phyloP scores from a whole-genome alignment of 2,329 filamentous ascomycete genomes.

The Periconia digitata region DNA sequence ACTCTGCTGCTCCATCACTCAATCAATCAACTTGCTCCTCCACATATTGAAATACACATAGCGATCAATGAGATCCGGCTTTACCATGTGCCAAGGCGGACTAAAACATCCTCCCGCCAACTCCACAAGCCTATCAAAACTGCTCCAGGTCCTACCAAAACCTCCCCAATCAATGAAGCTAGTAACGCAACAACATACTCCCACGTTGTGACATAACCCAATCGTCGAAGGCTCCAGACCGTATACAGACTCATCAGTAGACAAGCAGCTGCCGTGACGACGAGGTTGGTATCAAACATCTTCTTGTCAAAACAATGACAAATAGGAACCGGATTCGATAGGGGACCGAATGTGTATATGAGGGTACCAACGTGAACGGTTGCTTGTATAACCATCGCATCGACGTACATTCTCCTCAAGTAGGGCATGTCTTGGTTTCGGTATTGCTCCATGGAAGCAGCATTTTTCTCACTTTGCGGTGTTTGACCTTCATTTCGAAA shows the following conservation, averaged over 20 bases:
- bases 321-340: not conserved
- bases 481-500: not conserved
- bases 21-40: no score
- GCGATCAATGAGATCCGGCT: no score
- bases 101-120: no score
- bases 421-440: not conserved
- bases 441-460: not conserved
- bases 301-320: not conserved
- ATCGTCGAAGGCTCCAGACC: not conserved
- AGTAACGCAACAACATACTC: not conserved
- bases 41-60: no score
- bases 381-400: not conserved
- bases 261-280: not conserved
- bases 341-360: not conserved
- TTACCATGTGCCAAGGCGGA: no score
- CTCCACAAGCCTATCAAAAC: not conserved
- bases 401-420: not conserved
- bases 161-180: not conserved
- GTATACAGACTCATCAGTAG: not conserved
- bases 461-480: not conserved
- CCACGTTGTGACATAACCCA: not conserved
- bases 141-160: not conserved
- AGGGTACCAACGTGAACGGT: not conserved
- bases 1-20: no score
- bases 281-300: not conserved